These are phyloP conservation scores for Dendrocalamus latiflorus DNA, from an alignment of 202 grass and related monocot genomes.

Conservation along the genomic window DNA sequence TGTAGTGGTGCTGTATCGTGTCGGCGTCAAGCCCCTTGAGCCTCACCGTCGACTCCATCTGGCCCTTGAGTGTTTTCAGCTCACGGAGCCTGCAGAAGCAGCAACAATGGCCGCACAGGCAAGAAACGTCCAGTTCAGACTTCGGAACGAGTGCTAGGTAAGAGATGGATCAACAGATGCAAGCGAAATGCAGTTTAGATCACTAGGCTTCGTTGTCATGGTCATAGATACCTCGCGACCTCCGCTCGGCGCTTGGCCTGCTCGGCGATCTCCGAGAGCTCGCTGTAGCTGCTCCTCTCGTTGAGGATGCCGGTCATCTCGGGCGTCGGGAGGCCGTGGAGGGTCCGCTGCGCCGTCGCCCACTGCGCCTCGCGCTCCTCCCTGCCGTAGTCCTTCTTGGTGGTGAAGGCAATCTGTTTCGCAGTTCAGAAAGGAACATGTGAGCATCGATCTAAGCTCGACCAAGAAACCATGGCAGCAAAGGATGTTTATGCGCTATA, in stretches of 20 bases:
- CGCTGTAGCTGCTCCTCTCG: slow-evolving; percentile 57
- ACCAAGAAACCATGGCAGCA: no score
- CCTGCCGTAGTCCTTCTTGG: slow-evolving; percentile 91
- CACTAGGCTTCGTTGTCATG: not conserved
- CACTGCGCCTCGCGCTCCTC: slow-evolving; percentile 87
- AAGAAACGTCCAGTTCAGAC: not conserved
- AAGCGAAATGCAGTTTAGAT: not conserved
- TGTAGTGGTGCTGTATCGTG: slow-evolving; percentile 58
- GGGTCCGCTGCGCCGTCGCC: slow-evolving; percentile 85
- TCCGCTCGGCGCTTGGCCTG: slow-evolving; percentile 91
- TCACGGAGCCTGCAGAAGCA: slow-evolving; percentile 54
- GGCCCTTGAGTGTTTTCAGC: slow-evolving; percentile 54
- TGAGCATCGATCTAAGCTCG: no score
- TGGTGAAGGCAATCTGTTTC: slow-evolving; percentile 66
- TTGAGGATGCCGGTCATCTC: slow-evolving; percentile 23
- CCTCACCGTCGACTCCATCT: slow-evolving; percentile 56
- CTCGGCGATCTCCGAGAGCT: slow-evolving; percentile 83
- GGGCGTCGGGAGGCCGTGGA: slow-evolving; percentile 65
- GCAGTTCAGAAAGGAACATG: not conserved
- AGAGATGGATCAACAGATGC: not conserved
- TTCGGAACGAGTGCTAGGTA: not conserved
- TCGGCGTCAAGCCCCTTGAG: slow-evolving; percentile 72
- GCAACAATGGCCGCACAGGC: not conserved
- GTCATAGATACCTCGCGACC: slow-evolving; percentile 49
- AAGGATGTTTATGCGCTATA: not conserved